These are phyloP conservation scores for Pythium monospermum DNA, from an alignment of 352 stramenopile species.

Conservation along the genomic window DNA sequence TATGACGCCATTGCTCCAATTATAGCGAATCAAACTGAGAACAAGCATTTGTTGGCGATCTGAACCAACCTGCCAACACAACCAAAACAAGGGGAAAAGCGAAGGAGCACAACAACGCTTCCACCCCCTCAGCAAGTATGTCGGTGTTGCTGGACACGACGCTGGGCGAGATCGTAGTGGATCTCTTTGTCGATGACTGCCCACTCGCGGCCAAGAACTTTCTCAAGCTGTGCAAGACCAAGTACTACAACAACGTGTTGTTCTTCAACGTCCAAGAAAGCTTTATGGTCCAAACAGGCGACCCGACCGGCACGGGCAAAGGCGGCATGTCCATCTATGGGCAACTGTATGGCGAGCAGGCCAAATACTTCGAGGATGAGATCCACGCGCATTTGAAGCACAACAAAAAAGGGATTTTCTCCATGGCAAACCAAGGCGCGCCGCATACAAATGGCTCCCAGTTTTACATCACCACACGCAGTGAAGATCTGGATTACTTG, in stretches of 20 bases:
- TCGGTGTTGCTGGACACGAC: constrained; percentile 93
- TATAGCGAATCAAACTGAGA: background rate
- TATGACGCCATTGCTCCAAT: too few relatives aligned
- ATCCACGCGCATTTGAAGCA: constrained; percentile 45
- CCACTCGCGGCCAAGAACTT: constrained; percentile 90
- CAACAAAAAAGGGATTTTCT: constrained; percentile 59
- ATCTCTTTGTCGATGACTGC: constrained; percentile 85
- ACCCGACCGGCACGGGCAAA: constrained; percentile 90
- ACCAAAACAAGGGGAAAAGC: background rate
- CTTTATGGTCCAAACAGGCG: constrained; percentile 90
- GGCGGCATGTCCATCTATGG: constrained; percentile 95
- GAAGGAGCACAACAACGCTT: too few relatives aligned
- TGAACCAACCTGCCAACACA: constrained; percentile 1
- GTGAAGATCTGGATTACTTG: constrained; percentile 88
- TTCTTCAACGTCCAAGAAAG: constrained; percentile 97
- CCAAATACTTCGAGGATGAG: constrained; percentile 78
- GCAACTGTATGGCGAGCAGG: constrained; percentile 84
- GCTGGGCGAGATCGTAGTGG: constrained; percentile 87
- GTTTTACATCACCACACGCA: constrained; percentile 96
- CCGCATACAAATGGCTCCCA: constrained; percentile 87
- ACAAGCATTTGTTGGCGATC: constrained; percentile 5
- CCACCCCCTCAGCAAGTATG: constrained; percentile 60
- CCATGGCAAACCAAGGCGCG: constrained; percentile 75
- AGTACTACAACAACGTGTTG: constrained; percentile 93
- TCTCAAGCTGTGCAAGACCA: constrained; percentile 93